Percentiles rank a stretch among this genome's conserved stretches.
phyloP scores from a whole-genome alignment of 768 basidiomycete species.

The Phylloporus sp. region DNA sequence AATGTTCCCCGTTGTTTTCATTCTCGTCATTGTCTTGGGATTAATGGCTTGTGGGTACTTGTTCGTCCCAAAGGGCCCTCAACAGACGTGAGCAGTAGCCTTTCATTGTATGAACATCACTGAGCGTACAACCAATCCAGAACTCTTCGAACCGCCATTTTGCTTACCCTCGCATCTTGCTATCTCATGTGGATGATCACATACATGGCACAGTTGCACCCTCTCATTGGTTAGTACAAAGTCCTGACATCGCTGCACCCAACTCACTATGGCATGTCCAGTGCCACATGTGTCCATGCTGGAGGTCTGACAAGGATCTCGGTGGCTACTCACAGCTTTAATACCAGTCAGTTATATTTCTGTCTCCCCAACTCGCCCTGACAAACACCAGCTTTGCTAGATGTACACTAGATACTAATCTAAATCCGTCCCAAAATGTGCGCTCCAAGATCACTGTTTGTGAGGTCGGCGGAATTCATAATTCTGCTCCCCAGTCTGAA shows the following conservation, averaged over 20 bases:
- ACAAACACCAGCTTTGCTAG: conserved; percentile 13
- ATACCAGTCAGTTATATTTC: conserved; percentile 22
- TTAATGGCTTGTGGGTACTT: conserved; percentile 65
- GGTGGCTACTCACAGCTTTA: conserved; percentile 3
- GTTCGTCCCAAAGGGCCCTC: conserved; percentile 78
- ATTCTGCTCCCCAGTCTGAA: conserved; percentile 1
- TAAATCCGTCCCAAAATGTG: conserved; percentile 2
- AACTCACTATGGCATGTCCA: conserved; percentile 6
- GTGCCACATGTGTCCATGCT: conserved; percentile 16
- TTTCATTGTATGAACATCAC: not conserved
- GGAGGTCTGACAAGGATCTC: conserved; percentile 14
- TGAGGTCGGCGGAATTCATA: not conserved
- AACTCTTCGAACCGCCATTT: conserved; percentile 73
- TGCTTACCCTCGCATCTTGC: conserved; percentile 77
- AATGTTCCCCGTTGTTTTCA: conserved; percentile 62
- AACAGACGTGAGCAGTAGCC: conserved; percentile 71
- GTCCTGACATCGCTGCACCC: not conserved
- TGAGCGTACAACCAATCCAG: conserved; percentile 38
- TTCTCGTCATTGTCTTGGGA: conserved; percentile 60
- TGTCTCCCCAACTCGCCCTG: not conserved
- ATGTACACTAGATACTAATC: conserved; percentile 28
- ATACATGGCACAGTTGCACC: conserved; percentile 93
- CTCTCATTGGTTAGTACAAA: conserved; percentile 71
- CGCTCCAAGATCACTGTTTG: not conserved
- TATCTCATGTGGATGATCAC: conserved; percentile 98